phyloP scores from a whole-genome alignment of 2,329 filamentous ascomycete genomes.

The Lecanosticta acicola region DNA sequence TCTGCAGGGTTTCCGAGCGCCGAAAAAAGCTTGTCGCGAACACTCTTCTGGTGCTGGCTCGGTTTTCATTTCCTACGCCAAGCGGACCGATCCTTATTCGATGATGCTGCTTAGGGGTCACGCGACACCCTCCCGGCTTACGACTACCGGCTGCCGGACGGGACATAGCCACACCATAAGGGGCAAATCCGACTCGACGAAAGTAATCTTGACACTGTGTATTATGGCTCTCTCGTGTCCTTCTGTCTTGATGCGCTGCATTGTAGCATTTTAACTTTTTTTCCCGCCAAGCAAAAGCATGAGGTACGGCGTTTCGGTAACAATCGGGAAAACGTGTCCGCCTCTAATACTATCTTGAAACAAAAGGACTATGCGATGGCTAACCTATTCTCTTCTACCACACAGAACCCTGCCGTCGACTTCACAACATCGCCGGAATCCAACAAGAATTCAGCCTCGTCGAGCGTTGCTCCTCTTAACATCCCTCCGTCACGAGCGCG shows the following conservation, averaged over 20 bases:
- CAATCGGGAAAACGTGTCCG: too few species aligned
- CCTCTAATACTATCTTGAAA: too few species aligned
- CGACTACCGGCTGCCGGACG: too few species aligned
- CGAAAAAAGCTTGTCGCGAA: neutral
- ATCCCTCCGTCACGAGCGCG: conserved; percentile 81
- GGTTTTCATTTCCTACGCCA: neutral
- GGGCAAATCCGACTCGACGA: too few species aligned
- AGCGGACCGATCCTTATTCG: conserved; percentile 4
- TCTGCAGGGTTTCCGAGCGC: neutral
- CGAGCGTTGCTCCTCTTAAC: conserved; percentile 67
- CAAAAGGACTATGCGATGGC: too few species aligned
- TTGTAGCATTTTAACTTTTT: too few species aligned
- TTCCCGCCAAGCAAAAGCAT: too few species aligned
- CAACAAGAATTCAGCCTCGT: conserved; percentile 38
- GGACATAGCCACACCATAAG: too few species aligned
- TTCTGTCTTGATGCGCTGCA: too few species aligned
- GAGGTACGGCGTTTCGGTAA: neutral
- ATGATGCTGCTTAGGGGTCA: conserved; percentile 1
- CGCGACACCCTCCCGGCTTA: conserved; percentile 1
- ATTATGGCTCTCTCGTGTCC: too few species aligned
- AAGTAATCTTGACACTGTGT: too few species aligned
- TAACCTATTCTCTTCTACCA: conserved; percentile 5
- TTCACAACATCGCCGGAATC: too few species aligned
- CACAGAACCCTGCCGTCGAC: neutral
- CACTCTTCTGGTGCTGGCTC: neutral